Conservation (phyloP, 331 rosid genomes). For the Malus hybrid region DNA sequence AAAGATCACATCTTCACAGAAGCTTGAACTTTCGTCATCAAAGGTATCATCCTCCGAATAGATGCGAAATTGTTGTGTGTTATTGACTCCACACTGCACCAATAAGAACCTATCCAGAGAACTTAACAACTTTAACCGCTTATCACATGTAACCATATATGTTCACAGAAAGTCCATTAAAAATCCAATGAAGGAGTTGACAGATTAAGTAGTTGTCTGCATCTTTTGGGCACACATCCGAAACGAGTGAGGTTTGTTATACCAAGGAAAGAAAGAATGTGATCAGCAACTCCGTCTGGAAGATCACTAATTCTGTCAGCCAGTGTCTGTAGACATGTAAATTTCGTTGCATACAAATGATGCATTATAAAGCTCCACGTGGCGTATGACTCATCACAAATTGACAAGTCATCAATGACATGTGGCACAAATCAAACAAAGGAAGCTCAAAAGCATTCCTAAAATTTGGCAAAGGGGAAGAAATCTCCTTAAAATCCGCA, state of each 20-base stretch:
- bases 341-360: background rate
- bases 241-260: background rate
- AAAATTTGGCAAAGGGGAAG: too few species aligned
- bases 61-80: background rate
- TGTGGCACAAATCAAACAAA: too few species aligned
- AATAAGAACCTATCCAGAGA: background rate
- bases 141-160: background rate
- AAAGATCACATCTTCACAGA: background rate
- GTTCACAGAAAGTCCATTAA: background rate
- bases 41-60: background rate
- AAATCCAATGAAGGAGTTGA: background rate
- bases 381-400: too few species aligned
- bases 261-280: background rate
- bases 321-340: background rate
- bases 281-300: background rate
- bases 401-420: too few species aligned
- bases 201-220: background rate
- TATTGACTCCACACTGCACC: background rate
- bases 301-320: background rate
- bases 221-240: background rate
- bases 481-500: too few species aligned
- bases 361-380: too few species aligned
- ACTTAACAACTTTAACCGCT: background rate
- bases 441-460: too few species aligned
- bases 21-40: too few species aligned